Evolutionary conservation across 331 rosid genomes (phyloP).

Genomic region (Malus hybrid): DNA sequence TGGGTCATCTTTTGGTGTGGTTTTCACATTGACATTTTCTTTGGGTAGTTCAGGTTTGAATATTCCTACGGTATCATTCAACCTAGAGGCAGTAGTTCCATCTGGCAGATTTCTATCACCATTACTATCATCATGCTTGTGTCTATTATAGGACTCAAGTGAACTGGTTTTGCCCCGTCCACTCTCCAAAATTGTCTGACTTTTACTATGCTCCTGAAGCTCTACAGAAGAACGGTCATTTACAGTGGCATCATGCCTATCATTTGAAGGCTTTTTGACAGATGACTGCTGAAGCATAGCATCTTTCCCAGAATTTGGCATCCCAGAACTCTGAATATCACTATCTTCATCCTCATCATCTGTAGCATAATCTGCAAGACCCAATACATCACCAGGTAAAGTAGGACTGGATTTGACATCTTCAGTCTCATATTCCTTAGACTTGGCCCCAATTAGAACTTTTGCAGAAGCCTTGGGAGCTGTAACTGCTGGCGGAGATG

Average conservation of each 20-base stretch:
- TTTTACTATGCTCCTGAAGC: slow-evolving; percentile 31
- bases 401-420: slow-evolving; percentile 49
- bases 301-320: slow-evolving; percentile 37
- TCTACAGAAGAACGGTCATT: slow-evolving; percentile 34
- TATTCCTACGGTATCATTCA: slow-evolving; percentile 19
- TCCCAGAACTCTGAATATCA: slow-evolving; percentile 47
- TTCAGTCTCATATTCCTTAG: slow-evolving; percentile 45
- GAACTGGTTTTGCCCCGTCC: slow-evolving; percentile 32
- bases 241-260: slow-evolving; percentile 20
- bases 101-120: slow-evolving; percentile 34
- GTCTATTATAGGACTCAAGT: slow-evolving; percentile 22
- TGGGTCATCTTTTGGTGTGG: slow-evolving; percentile 26
- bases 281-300: slow-evolving; percentile 20
- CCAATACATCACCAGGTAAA: slow-evolving; percentile 82
- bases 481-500: slow-evolving; percentile 37
- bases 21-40: slow-evolving; percentile 28
- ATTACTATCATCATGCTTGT: slow-evolving; percentile 24
- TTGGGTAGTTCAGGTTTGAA: slow-evolving; percentile 34
- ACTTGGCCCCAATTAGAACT: slow-evolving; percentile 52
- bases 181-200: slow-evolving; percentile 21
- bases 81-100: slow-evolving; percentile 33
- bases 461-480: slow-evolving; percentile 62
- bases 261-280: slow-evolving; percentile 24
- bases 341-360: slow-evolving; percentile 67
- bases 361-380: slow-evolving; percentile 93